A percentile compares a stretch with the other conserved stretches of the same genome.
phyloP scores from a whole-genome alignment of 164 flowering plant species.

The Taxillus chinensis region DNA sequence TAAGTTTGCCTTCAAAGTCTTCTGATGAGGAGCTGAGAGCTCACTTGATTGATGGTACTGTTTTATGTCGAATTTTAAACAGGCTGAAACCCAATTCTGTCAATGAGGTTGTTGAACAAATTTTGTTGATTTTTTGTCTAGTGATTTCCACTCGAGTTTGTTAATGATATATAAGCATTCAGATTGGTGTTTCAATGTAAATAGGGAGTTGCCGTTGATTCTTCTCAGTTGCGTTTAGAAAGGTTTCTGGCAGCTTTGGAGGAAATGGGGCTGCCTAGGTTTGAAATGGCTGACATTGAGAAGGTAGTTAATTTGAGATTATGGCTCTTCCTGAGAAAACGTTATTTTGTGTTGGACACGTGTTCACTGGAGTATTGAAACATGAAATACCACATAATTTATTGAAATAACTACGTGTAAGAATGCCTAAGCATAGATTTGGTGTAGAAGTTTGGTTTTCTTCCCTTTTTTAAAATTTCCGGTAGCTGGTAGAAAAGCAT shows the following conservation, averaged over 20 bases:
- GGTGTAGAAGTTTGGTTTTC: no score
- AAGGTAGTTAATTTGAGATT: constrained; percentile 30
- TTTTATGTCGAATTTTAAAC: constrained; percentile 44
- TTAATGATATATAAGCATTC: not conserved
- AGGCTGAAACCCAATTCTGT: constrained; percentile 42
- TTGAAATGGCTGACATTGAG: constrained; percentile 49
- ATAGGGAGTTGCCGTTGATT: not conserved
- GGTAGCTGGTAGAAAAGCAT: no score
- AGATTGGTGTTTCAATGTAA: constrained; percentile 9
- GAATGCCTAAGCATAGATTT: no score
- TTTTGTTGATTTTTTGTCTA: not conserved
- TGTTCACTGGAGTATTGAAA: not conserved
- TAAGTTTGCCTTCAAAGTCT: constrained; percentile 42
- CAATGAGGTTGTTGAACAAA: constrained; percentile 31
- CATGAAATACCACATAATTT: not conserved
- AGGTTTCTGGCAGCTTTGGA: constrained; percentile 54
- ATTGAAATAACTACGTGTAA: no score
- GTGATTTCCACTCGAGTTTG: not conserved
- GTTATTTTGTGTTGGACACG: not conserved
- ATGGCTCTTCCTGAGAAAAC: not conserved
- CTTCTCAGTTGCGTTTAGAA: constrained; percentile 3
- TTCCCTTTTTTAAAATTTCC: no score
- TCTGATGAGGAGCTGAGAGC: constrained; percentile 65
- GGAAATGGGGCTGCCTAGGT: constrained; percentile 62
- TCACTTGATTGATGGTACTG: constrained; percentile 52